A percentile compares a stretch with the other conserved stretches of the same genome.
These are phyloP conservation scores for Aureobasidium sp. DNA, from an alignment of 2,329 filamentous ascomycete genomes.

Conservation along the genomic window DNA sequence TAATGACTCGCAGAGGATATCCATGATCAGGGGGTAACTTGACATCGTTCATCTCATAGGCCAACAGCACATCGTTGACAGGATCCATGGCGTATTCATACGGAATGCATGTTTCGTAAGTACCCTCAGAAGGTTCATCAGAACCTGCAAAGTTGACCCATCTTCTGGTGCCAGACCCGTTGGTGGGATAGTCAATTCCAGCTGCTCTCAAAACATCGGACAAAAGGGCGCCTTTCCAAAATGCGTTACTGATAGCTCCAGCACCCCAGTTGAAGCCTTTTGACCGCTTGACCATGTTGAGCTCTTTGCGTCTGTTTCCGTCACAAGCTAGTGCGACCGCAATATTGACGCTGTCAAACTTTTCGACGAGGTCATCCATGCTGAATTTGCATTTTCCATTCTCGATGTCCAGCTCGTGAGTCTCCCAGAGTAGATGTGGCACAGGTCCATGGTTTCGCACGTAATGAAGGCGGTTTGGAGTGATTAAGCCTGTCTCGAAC, in stretches of 20 bases:
- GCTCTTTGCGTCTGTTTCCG: constrained; percentile 43
- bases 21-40: constrained; percentile 36
- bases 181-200: constrained; percentile 25
- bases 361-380: constrained; percentile 37
- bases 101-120: constrained; percentile 41
- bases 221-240: constrained; percentile 42
- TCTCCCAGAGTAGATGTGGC: constrained; percentile 37
- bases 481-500: constrained; percentile 41
- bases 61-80: constrained; percentile 43
- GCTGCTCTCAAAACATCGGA: constrained; percentile 37
- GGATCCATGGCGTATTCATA: constrained; percentile 42
- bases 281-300: constrained; percentile 42
- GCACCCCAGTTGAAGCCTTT: constrained; percentile 43
- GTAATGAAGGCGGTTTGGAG: constrained; percentile 43
- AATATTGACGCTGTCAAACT: constrained; percentile 40
- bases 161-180: constrained; percentile 20
- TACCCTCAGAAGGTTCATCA: constrained; percentile 39
- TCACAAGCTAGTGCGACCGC: constrained; percentile 41
- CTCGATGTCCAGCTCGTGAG: constrained; percentile 38
- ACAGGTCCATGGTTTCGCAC: constrained; percentile 46
- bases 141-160: constrained; percentile 45
- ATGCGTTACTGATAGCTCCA: constrained; percentile 40
- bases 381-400: constrained; percentile 30
- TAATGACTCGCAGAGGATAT: constrained; percentile 33
- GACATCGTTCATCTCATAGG: constrained; percentile 43